Evolutionary conservation across 352 stramenopile species (phyloP), one percentile per base, ranked within the genome.

Genomic region (Pythium rhizo-oryzae): DNA sequence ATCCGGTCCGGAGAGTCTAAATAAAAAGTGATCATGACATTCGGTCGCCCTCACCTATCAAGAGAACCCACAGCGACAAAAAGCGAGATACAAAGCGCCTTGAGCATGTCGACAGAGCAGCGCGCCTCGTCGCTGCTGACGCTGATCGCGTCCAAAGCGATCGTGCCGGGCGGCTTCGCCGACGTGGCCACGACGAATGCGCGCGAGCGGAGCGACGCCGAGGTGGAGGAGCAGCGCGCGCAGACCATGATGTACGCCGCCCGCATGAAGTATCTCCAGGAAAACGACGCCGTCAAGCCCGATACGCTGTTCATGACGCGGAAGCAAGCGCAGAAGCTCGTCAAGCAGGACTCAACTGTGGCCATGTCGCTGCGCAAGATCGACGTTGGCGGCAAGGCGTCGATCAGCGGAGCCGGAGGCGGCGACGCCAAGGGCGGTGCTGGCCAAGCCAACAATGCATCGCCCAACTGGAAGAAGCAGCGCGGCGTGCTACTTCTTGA

Each of bases 241-340:
- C 76, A 87, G 19, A 84, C 75, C 15, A 87, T 94, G 73, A 89
- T 94, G 84, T 92, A 92, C 62, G 82, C 82, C 21, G 82, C 82
- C 8, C 86, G 86, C 25, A 92, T 92, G 84, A 90, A 78, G 49
- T 94, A 93, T 55, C 69, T 94, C 13, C 76, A 86, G 47, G 70
- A 79, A 39, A 78, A 65, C 2, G 79, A 87, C 55, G 69, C 78
- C 25, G 74, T 75, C 53, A 62, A 80, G 53, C 82, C 82, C 4
- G 80, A 94, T 49, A 54, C 79, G 11, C 68, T 92, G 57, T 94
- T 94, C 65, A 78, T 93, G 60, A 92, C 84, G 18, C 80, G 86
- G 30, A 92, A 91, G 62, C 84, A 91, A 73, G 82, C 79, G 16
- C 80, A 92, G 56, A 94, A 92, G 61, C 72, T 84, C 35, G 79